Evolutionary conservation across 441 rosid genomes (phyloP).

Genomic region (Isatis lusitanica): DNA sequence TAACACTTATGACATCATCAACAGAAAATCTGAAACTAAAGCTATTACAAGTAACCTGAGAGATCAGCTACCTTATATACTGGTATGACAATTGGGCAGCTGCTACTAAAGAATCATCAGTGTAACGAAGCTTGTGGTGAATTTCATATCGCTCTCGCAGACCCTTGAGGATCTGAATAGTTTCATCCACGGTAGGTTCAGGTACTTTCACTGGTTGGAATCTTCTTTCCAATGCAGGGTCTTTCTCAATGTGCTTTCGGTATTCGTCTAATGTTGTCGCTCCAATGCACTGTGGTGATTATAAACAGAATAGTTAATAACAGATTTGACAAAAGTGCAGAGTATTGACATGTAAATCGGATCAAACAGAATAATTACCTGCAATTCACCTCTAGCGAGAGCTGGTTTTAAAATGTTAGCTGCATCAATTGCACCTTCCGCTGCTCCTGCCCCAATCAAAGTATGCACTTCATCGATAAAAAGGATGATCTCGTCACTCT

Average conservation of each 20-base stretch:
- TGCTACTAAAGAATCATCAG: constrained; percentile 77
- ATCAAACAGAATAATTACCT: constrained; percentile 46
- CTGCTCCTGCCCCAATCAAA: constrained; percentile 91
- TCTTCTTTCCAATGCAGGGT: constrained; percentile 88
- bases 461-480: constrained; percentile 98
- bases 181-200: constrained; percentile 88
- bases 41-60: neutral
- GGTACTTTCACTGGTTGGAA: constrained; percentile 94
- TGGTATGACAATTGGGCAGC: constrained; percentile 89
- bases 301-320: neutral
- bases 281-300: constrained; percentile 73
- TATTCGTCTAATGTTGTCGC: constrained; percentile 94
- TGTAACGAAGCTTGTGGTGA: constrained; percentile 84
- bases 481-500: constrained; percentile 77
- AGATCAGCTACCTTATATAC: constrained; percentile 67
- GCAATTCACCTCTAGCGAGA: constrained; percentile 96
- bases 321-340: neutral
- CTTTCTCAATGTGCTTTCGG: constrained; percentile 84
- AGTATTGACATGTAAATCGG: constrained; percentile 9
- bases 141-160: constrained; percentile 88
- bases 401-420: constrained; percentile 96
- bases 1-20: neutral
- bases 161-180: constrained; percentile 81
- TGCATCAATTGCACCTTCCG: constrained; percentile 94
- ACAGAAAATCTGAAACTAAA: neutral